Percentiles rank a stretch among this genome's conserved stretches.
phyloP scores from a whole-genome alignment of 2,329 filamentous ascomycete species.

The Daldinia sp. region DNA sequence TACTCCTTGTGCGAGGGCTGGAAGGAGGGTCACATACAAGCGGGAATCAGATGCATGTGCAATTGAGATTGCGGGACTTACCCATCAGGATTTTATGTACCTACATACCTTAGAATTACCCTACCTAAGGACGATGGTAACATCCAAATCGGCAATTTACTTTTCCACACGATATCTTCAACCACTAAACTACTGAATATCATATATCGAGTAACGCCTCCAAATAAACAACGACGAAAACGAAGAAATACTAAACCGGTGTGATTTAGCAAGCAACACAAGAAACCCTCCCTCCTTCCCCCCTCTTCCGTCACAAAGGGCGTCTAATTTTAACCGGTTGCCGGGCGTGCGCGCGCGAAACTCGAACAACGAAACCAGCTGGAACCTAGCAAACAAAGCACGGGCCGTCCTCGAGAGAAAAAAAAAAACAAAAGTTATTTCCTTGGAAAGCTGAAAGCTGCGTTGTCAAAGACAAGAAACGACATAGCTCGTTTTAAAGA shows the following conservation, averaged over 20 bases:
- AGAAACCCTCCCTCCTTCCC: no score
- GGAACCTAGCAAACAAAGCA: conserved; percentile 26
- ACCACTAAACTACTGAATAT: conserved; percentile 9
- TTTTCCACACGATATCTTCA: neutral
- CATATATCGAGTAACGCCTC: neutral
- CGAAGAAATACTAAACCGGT: neutral
- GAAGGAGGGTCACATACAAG: conserved; percentile 13
- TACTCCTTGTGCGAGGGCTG: neutral
- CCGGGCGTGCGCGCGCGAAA: neutral
- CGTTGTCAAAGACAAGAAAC: neutral
- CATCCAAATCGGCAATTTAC: conserved; percentile 26
- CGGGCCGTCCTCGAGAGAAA: conserved; percentile 10
- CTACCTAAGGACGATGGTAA: neutral
- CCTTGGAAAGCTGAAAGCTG: neutral
- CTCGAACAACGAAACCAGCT: conserved; percentile 10
- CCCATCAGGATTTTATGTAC: conserved; percentile 18
- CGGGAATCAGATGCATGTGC: conserved; percentile 16
- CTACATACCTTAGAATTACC: neutral
- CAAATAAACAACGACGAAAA: conserved; percentile 4
- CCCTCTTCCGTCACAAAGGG: conserved; percentile 8
- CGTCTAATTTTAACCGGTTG: conserved; percentile 3
- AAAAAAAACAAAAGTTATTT: neutral
- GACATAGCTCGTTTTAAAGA: neutral
- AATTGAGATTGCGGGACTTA: conserved; percentile 28
- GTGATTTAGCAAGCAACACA: neutral